Evolutionary conservation across 768 basidiomycete genomes (phyloP).

Genomic region (Udeniomyces megalosporus): DNA sequence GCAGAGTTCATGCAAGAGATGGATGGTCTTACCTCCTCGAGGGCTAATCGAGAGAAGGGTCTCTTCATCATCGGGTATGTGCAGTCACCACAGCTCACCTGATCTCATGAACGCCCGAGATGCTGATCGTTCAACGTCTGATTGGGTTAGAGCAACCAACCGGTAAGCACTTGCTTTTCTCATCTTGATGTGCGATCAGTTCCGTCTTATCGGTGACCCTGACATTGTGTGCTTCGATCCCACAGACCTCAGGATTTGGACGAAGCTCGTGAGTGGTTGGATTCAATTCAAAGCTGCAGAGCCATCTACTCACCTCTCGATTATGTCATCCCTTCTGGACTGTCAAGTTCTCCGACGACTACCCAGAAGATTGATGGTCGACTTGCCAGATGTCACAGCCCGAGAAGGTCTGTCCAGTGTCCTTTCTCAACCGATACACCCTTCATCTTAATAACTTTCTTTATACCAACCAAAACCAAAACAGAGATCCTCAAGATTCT

Average conservation of each 20-base stretch:
- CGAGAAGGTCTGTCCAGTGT: constrained; percentile 49
- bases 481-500: constrained; percentile 83
- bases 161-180: constrained; percentile 29
- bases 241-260: constrained; percentile 24
- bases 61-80: constrained; percentile 70
- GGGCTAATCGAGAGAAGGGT: constrained; percentile 53
- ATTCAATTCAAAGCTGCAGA: no score
- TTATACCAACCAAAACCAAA: no score
- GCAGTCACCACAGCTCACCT: no score
- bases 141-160: constrained; percentile 53
- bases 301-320: no score
- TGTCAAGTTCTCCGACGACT: constrained; percentile 70
- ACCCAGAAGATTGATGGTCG: constrained; percentile 70
- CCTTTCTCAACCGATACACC: not conserved
- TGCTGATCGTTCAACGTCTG: no score
- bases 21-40: constrained; percentile 55
- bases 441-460: not conserved
- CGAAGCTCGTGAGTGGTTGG: constrained; percentile 52
- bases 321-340: not conserved
- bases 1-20: constrained; percentile 46
- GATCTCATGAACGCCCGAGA: no score
- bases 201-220: no score
- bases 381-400: constrained; percentile 72
- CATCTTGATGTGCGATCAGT: not conserved
- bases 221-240: not conserved